These are phyloP conservation scores for Ceratocystis smalleyi DNA, from an alignment of 2,329 filamentous ascomycete genomes.

Conservation along the genomic window DNA sequence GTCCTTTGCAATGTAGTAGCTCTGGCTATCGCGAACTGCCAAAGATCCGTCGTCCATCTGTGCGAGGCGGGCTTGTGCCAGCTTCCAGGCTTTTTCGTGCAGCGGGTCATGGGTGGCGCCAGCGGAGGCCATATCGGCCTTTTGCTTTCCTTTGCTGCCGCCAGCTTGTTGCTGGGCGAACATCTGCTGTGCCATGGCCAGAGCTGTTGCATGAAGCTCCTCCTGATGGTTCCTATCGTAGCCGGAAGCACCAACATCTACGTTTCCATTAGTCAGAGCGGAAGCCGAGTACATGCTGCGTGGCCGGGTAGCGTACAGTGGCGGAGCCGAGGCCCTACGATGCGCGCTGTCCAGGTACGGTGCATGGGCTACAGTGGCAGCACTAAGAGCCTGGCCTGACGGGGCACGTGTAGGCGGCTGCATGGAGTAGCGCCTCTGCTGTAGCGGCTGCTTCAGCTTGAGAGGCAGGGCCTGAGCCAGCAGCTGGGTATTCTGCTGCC, in stretches of 20 bases:
- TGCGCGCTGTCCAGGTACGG: conserved; percentile 25
- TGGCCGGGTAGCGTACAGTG: conserved; percentile 50
- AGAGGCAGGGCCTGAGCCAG: background rate
- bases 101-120: conserved; percentile 27
- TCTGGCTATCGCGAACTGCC: conserved; percentile 48
- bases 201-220: conserved; percentile 61
- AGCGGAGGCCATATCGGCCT: background rate
- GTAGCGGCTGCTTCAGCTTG: background rate
- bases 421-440: conserved; percentile 3
- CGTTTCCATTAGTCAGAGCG: conserved; percentile 33
- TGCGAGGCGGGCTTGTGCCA: conserved; percentile 68
- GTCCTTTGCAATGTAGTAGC: conserved; percentile 53
- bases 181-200: conserved; percentile 83
- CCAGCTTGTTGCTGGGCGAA: conserved; percentile 54
- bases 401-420: background rate
- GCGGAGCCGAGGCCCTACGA: conserved; percentile 46
- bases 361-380: conserved; percentile 52
- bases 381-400: conserved; percentile 53
- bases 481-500: background rate
- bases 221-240: conserved; percentile 53
- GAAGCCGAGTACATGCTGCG: conserved; percentile 63
- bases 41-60: conserved; percentile 60
- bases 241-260: conserved; percentile 52
- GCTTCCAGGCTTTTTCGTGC: conserved; percentile 73
- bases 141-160: background rate